These are phyloP conservation scores for Metarhizium rileyi DNA, from an alignment of 2,329 filamentous ascomycete species.

Conservation along the genomic window DNA sequence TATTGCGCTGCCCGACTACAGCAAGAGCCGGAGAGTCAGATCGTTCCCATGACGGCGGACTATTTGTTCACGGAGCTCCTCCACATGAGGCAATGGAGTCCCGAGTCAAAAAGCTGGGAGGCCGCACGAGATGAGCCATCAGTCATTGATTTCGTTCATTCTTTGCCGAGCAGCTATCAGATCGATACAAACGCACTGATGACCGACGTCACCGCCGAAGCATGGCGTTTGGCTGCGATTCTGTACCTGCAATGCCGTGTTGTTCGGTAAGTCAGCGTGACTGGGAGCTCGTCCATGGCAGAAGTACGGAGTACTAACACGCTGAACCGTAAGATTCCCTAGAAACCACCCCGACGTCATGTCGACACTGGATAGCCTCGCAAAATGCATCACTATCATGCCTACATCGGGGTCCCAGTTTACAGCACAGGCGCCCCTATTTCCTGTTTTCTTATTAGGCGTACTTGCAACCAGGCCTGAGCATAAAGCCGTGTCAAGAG, in stretches of 20 bases:
- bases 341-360: constrained; percentile 27
- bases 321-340: constrained; percentile 20
- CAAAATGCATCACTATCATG: constrained; percentile 28
- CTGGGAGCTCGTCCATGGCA: not conserved
- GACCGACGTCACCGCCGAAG: constrained; percentile 31
- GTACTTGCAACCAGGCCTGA: constrained; percentile 21
- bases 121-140: constrained; percentile 6
- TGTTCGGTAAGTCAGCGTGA: constrained; percentile 19
- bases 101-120: constrained; percentile 18
- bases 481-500: constrained; percentile 19
- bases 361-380: constrained; percentile 21
- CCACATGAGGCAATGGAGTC: constrained; percentile 27
- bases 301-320: constrained; percentile 3
- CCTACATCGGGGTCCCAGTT: constrained; percentile 30
- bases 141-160: constrained; percentile 22
- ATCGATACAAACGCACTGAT: constrained; percentile 22
- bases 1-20: constrained; percentile 24
- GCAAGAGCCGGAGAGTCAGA: constrained; percentile 21
- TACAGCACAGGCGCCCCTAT: constrained; percentile 31
- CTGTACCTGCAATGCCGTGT: constrained; percentile 30
- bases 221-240: constrained; percentile 29
- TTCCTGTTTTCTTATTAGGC: constrained; percentile 32
- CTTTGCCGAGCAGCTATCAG: constrained; percentile 12
- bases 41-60: constrained; percentile 22
- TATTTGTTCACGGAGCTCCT: constrained; percentile 18